A percentile compares a stretch with the other conserved stretches of the same genome.
Evolutionary conservation across 2,329 filamentous ascomycete species (phyloP).

Genomic region (Exserohilum rostratum): DNA sequence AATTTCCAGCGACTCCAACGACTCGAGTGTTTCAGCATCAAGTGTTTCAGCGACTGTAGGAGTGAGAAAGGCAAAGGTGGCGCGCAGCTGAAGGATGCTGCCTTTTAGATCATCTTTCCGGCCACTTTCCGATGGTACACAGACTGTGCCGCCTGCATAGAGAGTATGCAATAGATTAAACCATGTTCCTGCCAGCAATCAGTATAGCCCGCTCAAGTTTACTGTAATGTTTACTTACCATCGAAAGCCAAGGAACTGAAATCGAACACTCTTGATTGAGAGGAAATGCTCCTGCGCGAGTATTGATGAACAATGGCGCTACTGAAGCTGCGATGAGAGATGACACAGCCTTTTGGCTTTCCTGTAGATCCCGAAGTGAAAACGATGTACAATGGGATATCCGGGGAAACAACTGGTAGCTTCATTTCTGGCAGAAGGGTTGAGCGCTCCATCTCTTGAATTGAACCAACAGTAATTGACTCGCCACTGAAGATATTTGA

Average conservation of each 20-base stretch:
- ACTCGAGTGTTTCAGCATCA: background rate
- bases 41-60: background rate
- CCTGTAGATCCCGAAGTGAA: conserved; percentile 85
- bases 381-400: conserved; percentile 49
- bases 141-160: background rate
- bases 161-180: background rate
- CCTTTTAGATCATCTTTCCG: conserved; percentile 45
- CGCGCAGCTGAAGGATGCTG: background rate
- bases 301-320: no score
- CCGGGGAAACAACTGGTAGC: no score
- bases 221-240: background rate
- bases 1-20: background rate
- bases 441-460: no score
- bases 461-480: no score
- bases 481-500: no score
- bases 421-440: no score
- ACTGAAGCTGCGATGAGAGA: background rate
- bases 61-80: background rate
- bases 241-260: conserved; percentile 1
- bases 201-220: background rate
- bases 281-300: no score
- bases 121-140: background rate
- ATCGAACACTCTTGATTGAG: background rate
- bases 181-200: background rate
- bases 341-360: conserved; percentile 67